Evolutionary conservation across 495 filamentous ascomycete genomes (phyloP), one percentile per base, ranked within the genome.

Genomic region (Penicillium alfredii): DNA sequence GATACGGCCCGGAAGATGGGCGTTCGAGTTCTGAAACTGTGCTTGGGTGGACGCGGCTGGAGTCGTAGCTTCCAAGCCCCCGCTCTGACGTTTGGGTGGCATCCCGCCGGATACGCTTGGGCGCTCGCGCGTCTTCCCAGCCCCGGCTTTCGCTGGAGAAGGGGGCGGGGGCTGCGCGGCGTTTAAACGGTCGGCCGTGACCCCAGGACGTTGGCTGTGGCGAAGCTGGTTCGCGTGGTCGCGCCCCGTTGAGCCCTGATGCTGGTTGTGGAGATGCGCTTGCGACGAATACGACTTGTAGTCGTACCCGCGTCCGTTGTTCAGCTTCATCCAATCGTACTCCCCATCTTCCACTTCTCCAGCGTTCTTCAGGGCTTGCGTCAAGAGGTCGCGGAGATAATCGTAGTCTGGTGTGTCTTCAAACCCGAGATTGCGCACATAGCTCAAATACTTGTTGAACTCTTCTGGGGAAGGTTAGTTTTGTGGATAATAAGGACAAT

Each of bases 301-400:
- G 65, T 97, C 90, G 86, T 86, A 94, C 23, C 87, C 88, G 52
- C 88, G 84, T 43, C 88, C 89, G 59, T 94, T 93, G 72, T 87
- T 92, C 39, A 94, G 72, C 74, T 95, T 96, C 93, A 97, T 96
- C 92, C 92, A 99, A 63, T 99, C 92, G 58, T 97, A 99, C 56
- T 99, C 93, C 42, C 93, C 92, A 69, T 99, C 92, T 51, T 99
- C 92, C 8, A 96, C 83, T 47, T 94, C 88, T 24, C 89, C 88
- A 4, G 84, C 84, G 44, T 87, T 86, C 74, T 95, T 94, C 28
- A 97, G 74, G n/a, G 92, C 87, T 62, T 94, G 84, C 2, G 92
- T 94, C 71, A 99, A 89, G 19, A 99, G 78, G 47, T 96, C 92
- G 17, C 92, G 85, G 26, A 97, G 79, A 60, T 94, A 94, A 56